Conservation (phyloP, 306 rosid species). For the Fragaria nilgerrensis region DNA sequence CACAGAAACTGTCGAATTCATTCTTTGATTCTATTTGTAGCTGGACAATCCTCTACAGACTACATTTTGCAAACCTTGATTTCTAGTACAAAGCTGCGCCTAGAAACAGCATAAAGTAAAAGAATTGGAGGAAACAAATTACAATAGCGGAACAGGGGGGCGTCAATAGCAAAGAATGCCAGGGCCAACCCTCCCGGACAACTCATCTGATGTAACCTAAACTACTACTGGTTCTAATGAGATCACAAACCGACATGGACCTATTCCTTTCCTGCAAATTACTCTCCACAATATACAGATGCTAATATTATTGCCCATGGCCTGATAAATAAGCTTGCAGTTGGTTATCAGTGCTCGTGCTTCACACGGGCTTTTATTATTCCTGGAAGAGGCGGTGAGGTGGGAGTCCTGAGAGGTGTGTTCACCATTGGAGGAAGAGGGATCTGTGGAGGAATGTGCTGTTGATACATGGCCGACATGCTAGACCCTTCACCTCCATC, state of each 20-base stretch:
- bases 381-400: constrained; percentile 93
- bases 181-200: constrained; percentile 20
- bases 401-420: constrained; percentile 59
- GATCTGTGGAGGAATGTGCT: constrained; percentile 31
- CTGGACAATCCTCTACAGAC: constrained; percentile 26
- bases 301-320: constrained; percentile 32
- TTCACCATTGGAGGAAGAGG: constrained; percentile 38
- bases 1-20: constrained; percentile 14
- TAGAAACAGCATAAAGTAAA: background rate
- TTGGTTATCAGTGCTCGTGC: constrained; percentile 62
- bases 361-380: constrained; percentile 89
- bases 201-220: constrained; percentile 41
- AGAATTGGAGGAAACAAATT: constrained; percentile 22
- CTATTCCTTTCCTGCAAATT: constrained; percentile 31
- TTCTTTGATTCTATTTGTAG: constrained; percentile 21
- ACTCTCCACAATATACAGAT: constrained; percentile 70
- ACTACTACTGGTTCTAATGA: constrained; percentile 32
- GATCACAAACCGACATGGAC: constrained; percentile 21
- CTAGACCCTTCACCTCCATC: constrained; percentile 81
- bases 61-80: constrained; percentile 14
- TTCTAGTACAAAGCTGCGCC: constrained; percentile 27
- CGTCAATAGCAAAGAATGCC: constrained; percentile 42
- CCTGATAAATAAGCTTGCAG: constrained; percentile 17
- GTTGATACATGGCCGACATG: constrained; percentile 60
- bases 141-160: constrained; percentile 24